Percentiles rank a stretch among this genome's conserved stretches.
These are phyloP conservation scores for Erodium moschatum DNA, from an alignment of 441 rosid genomes.

Conservation along the genomic window DNA sequence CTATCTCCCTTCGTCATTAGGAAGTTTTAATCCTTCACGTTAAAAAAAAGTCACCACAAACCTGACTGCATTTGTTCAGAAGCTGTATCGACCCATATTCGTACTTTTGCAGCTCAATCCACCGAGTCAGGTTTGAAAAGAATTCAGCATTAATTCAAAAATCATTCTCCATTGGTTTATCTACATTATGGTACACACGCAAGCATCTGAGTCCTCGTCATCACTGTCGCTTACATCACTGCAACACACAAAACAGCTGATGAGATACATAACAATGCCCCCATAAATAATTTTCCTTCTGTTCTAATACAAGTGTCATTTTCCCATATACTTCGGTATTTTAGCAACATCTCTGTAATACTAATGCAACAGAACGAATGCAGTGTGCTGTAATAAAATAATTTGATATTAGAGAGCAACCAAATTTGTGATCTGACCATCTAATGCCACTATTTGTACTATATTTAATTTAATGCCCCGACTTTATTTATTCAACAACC, in stretches of 20 bases:
- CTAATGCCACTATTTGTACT: no score
- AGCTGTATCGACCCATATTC: background rate
- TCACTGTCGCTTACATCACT: conserved; percentile 77
- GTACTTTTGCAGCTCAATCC: background rate
- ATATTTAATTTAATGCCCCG: no score
- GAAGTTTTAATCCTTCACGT: background rate
- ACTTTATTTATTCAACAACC: no score
- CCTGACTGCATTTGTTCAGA: background rate
- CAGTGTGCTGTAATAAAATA: no score
- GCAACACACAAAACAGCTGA: conserved; percentile 29
- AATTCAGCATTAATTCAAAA: background rate
- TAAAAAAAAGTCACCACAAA: background rate
- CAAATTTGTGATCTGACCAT: no score
- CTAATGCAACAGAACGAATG: no score
- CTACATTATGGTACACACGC: conserved; percentile 72
- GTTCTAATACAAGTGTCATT: no score
- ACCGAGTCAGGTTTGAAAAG: background rate
- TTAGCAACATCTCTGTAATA: no score
- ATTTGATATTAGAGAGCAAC: no score
- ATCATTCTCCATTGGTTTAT: background rate
- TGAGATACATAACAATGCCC: conserved; percentile 4
- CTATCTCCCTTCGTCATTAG: background rate
- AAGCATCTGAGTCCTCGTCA: conserved; percentile 50
- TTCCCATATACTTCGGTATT: no score
- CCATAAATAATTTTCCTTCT: background rate